Evolutionary conservation across 2,329 filamentous ascomycete genomes (phyloP).

Genomic region (Dendrostoma leiphaemia): DNA sequence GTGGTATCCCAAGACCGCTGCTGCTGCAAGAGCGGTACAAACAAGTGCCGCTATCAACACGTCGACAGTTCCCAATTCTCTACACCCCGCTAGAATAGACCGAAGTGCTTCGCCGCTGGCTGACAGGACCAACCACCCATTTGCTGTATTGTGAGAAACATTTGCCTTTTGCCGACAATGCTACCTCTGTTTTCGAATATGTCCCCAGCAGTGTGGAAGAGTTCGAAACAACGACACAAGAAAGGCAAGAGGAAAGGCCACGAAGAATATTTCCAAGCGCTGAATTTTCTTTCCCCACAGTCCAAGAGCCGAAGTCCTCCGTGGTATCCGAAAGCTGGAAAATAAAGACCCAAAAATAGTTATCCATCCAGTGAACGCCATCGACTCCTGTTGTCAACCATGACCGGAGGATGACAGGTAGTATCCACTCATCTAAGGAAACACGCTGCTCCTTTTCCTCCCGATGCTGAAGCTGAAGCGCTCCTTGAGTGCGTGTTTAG

Average conservation of each 20-base stretch:
- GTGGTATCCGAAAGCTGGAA: constrained; percentile 9
- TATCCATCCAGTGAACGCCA: background rate
- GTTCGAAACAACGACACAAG: no score
- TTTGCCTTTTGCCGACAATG: background rate
- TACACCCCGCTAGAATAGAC: background rate
- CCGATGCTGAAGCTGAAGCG: constrained; percentile 30
- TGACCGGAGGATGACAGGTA: constrained; percentile 6
- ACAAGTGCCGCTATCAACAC: background rate
- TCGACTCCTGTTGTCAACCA: background rate
- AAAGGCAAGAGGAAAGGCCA: background rate
- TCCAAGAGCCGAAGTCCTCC: background rate
- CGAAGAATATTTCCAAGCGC: background rate
- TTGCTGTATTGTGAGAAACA: background rate
- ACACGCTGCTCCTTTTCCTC: constrained; percentile 63
- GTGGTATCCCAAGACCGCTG: no score
- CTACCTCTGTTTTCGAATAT: background rate
- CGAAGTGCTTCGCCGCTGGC: background rate
- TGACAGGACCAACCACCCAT: background rate
- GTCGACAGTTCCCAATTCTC: background rate
- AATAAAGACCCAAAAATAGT: background rate
- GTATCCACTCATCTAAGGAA: constrained; percentile 23
- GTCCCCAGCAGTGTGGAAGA: no score
- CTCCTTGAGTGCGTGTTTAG: constrained; percentile 28
- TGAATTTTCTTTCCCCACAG: background rate
- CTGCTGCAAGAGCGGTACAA: background rate